These are phyloP conservation scores for Crepidotus variabilis DNA, from an alignment of 768 basidiomycete species.

Conservation along the genomic window DNA sequence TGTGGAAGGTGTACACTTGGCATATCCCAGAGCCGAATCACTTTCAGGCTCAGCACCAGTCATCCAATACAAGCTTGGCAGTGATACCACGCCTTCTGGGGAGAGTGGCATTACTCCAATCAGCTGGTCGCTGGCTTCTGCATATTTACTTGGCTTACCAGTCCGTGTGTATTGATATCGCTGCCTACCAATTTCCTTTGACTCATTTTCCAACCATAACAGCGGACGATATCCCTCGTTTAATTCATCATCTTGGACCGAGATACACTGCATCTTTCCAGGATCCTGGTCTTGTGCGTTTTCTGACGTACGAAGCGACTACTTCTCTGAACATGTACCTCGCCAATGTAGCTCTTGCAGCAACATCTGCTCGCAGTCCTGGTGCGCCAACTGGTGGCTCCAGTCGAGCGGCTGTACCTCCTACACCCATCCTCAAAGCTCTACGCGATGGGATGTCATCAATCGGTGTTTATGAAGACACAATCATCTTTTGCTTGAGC, in stretches of 20 bases:
- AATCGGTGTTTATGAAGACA: slow-evolving; percentile 24
- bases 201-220: slow-evolving; percentile 5
- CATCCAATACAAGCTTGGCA: slow-evolving; percentile 51
- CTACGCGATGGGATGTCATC: slow-evolving; percentile 41
- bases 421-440: slow-evolving; percentile 41
- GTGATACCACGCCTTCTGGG: slow-evolving; percentile 31
- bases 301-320: slow-evolving; percentile 81
- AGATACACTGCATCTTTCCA: slow-evolving; percentile 76
- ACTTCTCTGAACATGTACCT: slow-evolving; percentile 83
- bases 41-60: slow-evolving; percentile 6
- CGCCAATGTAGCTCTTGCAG: slow-evolving; percentile 33
- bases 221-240: slow-evolving; percentile 71
- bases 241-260: slow-evolving; percentile 81
- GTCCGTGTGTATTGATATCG: slow-evolving; percentile 36
- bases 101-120: slow-evolving; percentile 23
- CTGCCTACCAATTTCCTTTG: neutral
- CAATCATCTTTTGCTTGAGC: slow-evolving; percentile 18
- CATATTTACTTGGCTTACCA: slow-evolving; percentile 56
- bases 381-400: slow-evolving; percentile 1
- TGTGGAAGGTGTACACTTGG: slow-evolving; percentile 57
- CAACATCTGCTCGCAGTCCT: neutral
- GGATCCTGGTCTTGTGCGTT: slow-evolving; percentile 62
- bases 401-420: neutral
- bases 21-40: slow-evolving; percentile 53
- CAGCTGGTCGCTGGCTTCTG: slow-evolving; percentile 71